Base-by-base conservation (phyloP, 352 stramenopile species). In the Pythium apleroticum region DNA sequence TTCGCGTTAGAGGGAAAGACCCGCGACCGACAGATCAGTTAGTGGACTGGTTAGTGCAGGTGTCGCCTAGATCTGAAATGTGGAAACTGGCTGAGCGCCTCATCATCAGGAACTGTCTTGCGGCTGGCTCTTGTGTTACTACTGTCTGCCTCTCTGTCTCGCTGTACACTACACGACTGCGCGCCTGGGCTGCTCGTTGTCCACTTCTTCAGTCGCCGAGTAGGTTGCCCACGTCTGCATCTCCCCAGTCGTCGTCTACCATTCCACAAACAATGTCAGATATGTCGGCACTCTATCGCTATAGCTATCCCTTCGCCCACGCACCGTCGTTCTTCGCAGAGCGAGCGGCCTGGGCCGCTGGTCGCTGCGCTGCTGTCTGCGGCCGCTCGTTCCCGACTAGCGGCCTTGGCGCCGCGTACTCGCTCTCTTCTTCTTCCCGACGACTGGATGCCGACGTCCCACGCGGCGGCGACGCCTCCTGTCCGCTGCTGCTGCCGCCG, bases 211-310 rank as follows among this genome's bases (percentile, higher is more conserved):
- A 91, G 65, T 93, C 85, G 62, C 78, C 78, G 57, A 91, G 68
- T 49, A 94, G 67, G 46, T 91, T 88, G 28, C 84, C 81, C 10
- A 93, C 84, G 46, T 95, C 84, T 0, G 86, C 86, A 43, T 93
- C 82, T 25, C 82, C 84, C 80, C 83, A 95, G 63, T 95, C 86
- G 45, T 95, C 82, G 19, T 78, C 73, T 61, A 62, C 35, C 37
- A 31, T 30, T 56, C 46, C n/a, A 57, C 46, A 60, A 24, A 17
- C 1, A 11, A 65, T 19, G 39, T 52, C 24, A 67, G 50, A 43
- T 50, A n/a, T 17, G 1, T n/a, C 14, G 24, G 10, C 39, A 7
- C 39, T 45, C 37, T 4, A 5, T 6, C n/a, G 1, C 53, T 62
- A 37, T 41, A 27, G 6, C 43, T 56, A 27, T 65, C 52, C 61